Percentiles rank a stretch among this genome's conserved stretches.
phyloP scores from a whole-genome alignment of 129 eudicot genomes.

The Lactuca saligna region DNA sequence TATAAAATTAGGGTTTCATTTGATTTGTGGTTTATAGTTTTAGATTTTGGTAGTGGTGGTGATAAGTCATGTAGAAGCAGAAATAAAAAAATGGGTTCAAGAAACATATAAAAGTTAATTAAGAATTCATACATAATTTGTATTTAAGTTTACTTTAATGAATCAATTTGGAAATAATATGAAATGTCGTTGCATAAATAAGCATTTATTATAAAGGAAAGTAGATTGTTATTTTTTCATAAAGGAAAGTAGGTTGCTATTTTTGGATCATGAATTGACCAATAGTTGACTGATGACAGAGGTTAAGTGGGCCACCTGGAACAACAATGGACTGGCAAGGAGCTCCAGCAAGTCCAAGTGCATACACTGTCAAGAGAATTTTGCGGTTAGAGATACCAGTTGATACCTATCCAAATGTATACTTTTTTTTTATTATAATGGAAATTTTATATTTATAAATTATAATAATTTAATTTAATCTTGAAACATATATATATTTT shows the following conservation, averaged over 20 bases:
- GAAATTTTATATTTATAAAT: no score
- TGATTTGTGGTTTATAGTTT: background rate
- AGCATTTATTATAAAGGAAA: no score
- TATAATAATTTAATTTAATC: no score
- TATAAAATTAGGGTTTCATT: no score
- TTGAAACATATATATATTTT: background rate
- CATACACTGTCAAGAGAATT: constrained; percentile 83
- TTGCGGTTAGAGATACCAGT: constrained; percentile 91
- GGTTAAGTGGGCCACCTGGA: constrained; percentile 82
- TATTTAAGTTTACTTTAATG: no score
- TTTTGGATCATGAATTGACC: background rate
- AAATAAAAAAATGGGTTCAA: no score
- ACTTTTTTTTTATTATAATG: background rate
- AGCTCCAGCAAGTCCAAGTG: constrained; percentile 97
- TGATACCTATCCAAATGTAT: constrained; percentile 82
- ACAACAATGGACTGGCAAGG: constrained; percentile 99
- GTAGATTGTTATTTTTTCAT: no score
- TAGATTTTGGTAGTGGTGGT: background rate
- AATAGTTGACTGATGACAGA: constrained; percentile 39
- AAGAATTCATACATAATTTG: no score
- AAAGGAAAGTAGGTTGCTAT: background rate
- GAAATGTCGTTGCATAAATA: no score
- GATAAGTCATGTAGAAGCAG: no score
- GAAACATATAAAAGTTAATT: no score
- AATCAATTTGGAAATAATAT: no score